Evolutionary conservation across 495 filamentous ascomycete species (phyloP), one percentile per base, ranked within the genome.

Genomic region (Lepidopterella palustris): DNA sequence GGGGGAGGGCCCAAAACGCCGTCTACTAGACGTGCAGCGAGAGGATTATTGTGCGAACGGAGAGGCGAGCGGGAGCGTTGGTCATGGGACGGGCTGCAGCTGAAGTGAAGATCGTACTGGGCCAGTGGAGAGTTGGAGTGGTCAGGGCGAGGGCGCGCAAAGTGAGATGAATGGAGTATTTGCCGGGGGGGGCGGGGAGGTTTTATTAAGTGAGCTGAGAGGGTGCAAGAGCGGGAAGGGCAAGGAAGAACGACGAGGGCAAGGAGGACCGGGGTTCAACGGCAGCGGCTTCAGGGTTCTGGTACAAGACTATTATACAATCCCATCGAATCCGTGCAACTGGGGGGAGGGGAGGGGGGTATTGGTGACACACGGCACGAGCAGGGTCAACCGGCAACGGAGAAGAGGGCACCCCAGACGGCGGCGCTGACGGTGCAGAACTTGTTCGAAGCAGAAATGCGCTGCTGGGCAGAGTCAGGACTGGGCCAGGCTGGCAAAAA

Each of bases 51-150:
- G 13, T 25, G 15, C 45, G 31, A n/a, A 45, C 5, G 55, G 21
- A 18, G 15, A 26, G n/a, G 47, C 27, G 49, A 32, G 11, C 15
- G 58, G 20, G 52, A 29, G 42, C 58, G 29, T 13, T 57, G 62
- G 63, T 66, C 55, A 62, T 59, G 63, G 32, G 59, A 57, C 55
- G 49, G 24, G 39, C 32, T 25, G 51, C 21, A 40, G 51, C 29
- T 27, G 27, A 20, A 26, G 20, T 21, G 45, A 15, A 20, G 20
- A 27, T 18, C 26, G 27, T 55, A 53, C 58, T 45, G 53, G 13
- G 40, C 48, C 21, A 0, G 56, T 32, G 24, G 63, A 57, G 25
- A 42, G 42, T 58, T 10, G 26, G 45, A 29, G 47, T 42, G 25
- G 54, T 51, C 13, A 40, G 20, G 18, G 51, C 56, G 48, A 53